phyloP scores from a whole-genome alignment of 805 yeast species.

The Candida sonorensis region DNA sequence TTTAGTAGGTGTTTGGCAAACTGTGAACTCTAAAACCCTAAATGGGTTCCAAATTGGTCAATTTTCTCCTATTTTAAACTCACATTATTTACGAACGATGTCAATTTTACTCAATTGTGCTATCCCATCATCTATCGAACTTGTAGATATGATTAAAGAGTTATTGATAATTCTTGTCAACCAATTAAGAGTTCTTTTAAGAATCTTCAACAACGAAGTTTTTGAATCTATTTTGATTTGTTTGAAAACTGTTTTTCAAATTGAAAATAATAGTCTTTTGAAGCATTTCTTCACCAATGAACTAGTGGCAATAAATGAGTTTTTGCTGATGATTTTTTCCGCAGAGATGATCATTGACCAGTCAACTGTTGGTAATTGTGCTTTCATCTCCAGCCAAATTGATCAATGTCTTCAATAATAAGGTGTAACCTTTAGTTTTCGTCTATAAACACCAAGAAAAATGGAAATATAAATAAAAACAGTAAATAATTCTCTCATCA shows the following conservation, averaged over 20 bases:
- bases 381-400: neutral
- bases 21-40: conserved; percentile 30
- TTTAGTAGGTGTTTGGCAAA: conserved; percentile 41
- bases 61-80: conserved; percentile 45
- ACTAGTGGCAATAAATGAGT: conserved; percentile 2
- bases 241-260: conserved; percentile 4
- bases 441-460: too few relatives aligned
- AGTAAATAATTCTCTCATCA: too few relatives aligned
- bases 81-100: conserved; percentile 56
- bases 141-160: conserved; percentile 54
- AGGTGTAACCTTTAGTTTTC: too few relatives aligned
- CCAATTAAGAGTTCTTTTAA: conserved; percentile 5
- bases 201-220: conserved; percentile 5
- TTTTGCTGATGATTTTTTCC: conserved; percentile 3
- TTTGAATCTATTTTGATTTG: conserved; percentile 10
- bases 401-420: conserved; percentile 12
- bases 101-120: conserved; percentile 51
- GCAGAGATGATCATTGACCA: conserved; percentile 4
- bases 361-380: conserved; percentile 3
- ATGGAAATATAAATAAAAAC: too few relatives aligned
- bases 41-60: conserved; percentile 41
- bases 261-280: conserved; percentile 1
- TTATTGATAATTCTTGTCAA: conserved; percentile 28
- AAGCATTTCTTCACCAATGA: conserved; percentile 1
- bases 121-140: conserved; percentile 44